Evolutionary conservation across 2,329 filamentous ascomycete species (phyloP).

Genomic region (Fusarium musae): DNA sequence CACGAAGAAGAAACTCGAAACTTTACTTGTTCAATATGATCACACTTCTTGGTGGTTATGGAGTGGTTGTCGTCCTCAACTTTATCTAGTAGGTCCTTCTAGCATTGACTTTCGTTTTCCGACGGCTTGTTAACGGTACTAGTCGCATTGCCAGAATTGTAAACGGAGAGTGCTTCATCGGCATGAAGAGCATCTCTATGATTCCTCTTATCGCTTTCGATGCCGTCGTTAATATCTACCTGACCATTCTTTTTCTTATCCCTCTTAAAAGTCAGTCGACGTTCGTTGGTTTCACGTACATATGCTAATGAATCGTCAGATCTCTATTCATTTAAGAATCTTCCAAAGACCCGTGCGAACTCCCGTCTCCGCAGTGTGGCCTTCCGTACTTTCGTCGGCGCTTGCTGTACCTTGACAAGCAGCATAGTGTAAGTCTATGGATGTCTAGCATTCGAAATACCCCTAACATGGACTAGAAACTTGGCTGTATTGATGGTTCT

Average conservation of each 20-base stretch:
- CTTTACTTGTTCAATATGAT: conserved; percentile 71
- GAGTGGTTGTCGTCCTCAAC: conserved; percentile 64
- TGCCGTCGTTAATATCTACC: conserved; percentile 69
- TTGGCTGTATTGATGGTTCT: conserved; percentile 68
- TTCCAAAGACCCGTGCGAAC: conserved; percentile 54
- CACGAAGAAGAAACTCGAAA: conserved; percentile 63
- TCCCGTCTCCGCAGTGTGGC: conserved; percentile 62
- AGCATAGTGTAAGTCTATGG: conserved; percentile 62
- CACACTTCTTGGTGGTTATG: conserved; percentile 62
- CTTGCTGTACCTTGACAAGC: conserved; percentile 65
- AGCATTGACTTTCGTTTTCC: background rate
- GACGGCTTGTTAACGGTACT: background rate
- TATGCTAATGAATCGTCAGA: conserved; percentile 48
- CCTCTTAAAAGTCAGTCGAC: conserved; percentile 62
- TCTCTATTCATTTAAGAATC: conserved; percentile 65
- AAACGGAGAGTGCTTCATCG: conserved; percentile 68
- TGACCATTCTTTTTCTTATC: conserved; percentile 71
- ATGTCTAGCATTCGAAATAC: background rate
- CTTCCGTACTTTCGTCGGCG: conserved; percentile 68
- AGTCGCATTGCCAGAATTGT: conserved; percentile 68
- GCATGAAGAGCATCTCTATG: conserved; percentile 68
- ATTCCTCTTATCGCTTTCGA: conserved; percentile 72
- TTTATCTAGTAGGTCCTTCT: conserved; percentile 65
- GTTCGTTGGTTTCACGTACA: no score
- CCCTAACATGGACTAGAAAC: conserved; percentile 57